Evolutionary conservation across 1,284 basidiomycete genomes (phyloP), one percentile per base, ranked within the genome.

Genomic region (Entoloma clypeatum): DNA sequence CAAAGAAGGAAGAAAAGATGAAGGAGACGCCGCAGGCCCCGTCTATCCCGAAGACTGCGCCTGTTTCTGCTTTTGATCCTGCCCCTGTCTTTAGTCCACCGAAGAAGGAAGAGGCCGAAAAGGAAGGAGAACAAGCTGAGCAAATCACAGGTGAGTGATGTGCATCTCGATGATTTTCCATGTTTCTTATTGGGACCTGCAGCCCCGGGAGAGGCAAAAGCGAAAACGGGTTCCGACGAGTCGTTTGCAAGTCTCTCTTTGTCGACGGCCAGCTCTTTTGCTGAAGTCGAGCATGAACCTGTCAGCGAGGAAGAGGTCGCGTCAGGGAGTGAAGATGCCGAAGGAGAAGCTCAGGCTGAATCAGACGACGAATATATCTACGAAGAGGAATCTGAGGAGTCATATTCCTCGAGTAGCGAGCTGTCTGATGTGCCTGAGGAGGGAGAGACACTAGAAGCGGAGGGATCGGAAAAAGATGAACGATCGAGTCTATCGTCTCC

Each of bases 221-320:
- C n/a, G 17, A 17, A 21, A 30, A 43, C 30, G 44, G 36, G 33
- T 7, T 42, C 47, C 16, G 51, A 46, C 26, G 60, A 65, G 27
- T 47, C 52, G 7, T 58, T 58, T 39, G 56, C 54, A 5, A 58
- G 47, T 31, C 48, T 64, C 11, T 67, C 64, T 5, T 39, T 56
- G 9, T 67, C 68, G 18, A 56, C 58, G 17, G 53, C 55, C 14
- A 64, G 64, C 39, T 69, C 67, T 1, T 71, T 67, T 43, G 62
- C 67, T 18, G 65, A 69, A 38, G 58, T 70, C 25, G 34, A 41
- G 7, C 13, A 28, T 25, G 45, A 50, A 45, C 49, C 47, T 29
- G 26, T 43, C 35, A 45, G 45, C n/a, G 50, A 50, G 23, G 21
- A 45, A 3, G 43, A 37, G 3, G 22, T 50, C n/a, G 43, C n/a